phyloP scores from a whole-genome alignment of 352 stramenopile species.

The Phytophthora kernoviae region DNA sequence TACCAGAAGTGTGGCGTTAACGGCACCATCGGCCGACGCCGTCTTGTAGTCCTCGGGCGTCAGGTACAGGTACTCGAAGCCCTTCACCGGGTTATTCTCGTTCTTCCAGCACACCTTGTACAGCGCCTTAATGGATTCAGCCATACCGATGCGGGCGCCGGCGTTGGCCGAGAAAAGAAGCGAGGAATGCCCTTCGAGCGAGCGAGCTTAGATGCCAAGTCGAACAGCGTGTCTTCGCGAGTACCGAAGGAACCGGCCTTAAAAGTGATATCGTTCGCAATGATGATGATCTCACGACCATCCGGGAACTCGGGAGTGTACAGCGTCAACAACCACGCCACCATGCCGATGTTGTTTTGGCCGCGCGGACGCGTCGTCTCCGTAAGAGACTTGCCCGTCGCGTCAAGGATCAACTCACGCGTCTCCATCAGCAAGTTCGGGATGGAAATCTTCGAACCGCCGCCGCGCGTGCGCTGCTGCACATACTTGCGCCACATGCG shows the following conservation, averaged over 20 bases:
- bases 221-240: conserved; percentile 98
- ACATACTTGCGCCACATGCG: conserved; percentile 94
- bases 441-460: conserved; percentile 69
- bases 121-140: conserved; percentile 97
- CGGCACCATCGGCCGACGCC: conserved; percentile 90
- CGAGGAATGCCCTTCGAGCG: conserved; percentile 93
- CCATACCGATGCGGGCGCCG: conserved; percentile 98
- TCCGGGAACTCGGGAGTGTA: conserved; percentile 98
- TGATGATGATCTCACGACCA: conserved; percentile 97
- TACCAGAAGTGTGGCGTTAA: conserved; percentile 82
- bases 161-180: conserved; percentile 99
- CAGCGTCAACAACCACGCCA: conserved; percentile 98
- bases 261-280: conserved; percentile 99
- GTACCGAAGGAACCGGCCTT: conserved; percentile 99
- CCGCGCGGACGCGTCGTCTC: conserved; percentile 87
- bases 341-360: conserved; percentile 99
- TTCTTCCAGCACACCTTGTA: conserved; percentile 99
- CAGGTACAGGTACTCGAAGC: conserved; percentile 99
- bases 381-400: conserved; percentile 58
- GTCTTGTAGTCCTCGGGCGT: conserved; percentile 94
- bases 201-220: conserved; percentile 96
- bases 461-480: conserved; percentile 68
- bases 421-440: conserved; percentile 94
- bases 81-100: conserved; percentile 95
- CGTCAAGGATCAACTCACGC: conserved; percentile 94